phyloP scores from a whole-genome alignment of 2,329 filamentous ascomycete species.

The Botryotinia narcissicola region DNA sequence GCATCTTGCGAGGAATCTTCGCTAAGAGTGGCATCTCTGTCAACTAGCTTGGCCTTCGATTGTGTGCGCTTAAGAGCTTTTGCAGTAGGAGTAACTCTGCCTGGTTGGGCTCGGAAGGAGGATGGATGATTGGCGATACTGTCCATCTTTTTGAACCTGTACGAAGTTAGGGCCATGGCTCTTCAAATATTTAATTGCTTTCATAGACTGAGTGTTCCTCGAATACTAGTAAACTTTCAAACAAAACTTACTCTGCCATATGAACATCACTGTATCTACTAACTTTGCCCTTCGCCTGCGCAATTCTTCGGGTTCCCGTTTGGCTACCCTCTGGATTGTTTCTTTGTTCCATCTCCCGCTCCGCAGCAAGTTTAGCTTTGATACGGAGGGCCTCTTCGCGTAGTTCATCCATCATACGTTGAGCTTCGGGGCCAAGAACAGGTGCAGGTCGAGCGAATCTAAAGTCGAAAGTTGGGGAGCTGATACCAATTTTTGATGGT shows the following conservation, averaged over 20 bases:
- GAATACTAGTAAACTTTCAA: neutral
- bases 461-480: conserved; percentile 64
- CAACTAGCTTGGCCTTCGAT: conserved; percentile 65
- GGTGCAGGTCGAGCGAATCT: conserved; percentile 55
- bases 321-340: conserved; percentile 44
- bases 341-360: conserved; percentile 54
- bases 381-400: conserved; percentile 70
- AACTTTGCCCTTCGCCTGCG: conserved; percentile 73
- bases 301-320: conserved; percentile 65
- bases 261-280: conserved; percentile 82
- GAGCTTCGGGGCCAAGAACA: conserved; percentile 60
- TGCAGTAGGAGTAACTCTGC: conserved; percentile 50
- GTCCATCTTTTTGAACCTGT: conserved; percentile 88
- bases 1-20: conserved; percentile 16
- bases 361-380: conserved; percentile 63
- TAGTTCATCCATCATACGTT: conserved; percentile 62
- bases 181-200: neutral
- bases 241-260: conserved; percentile 56
- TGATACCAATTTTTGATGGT: conserved; percentile 57
- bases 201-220: neutral
- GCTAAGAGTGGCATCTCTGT: conserved; percentile 42
- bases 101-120: conserved; percentile 62
- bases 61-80: conserved; percentile 49
- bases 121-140: conserved; percentile 88
- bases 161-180: neutral